Conservation (phyloP, 2,329 filamentous ascomycete genomes). For the Aspergillus japonicus region DNA sequence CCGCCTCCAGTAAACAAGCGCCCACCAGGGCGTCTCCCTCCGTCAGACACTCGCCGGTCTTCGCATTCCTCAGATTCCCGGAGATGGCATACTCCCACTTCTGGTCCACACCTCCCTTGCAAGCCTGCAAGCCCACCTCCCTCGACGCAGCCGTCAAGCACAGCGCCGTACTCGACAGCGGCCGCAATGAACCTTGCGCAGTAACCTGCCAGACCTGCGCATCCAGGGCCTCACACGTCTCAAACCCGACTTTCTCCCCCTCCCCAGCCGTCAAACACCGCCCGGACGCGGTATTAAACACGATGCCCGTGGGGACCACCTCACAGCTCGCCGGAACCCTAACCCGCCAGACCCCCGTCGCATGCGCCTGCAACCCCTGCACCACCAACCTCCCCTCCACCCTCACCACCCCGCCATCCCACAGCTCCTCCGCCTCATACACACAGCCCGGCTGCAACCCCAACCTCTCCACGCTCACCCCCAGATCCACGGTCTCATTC, state of each 20-base stretch:
- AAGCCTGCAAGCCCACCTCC: slow-evolving; percentile 16
- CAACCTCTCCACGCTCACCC: slow-evolving; percentile 36
- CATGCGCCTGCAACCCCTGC: slow-evolving; percentile 37
- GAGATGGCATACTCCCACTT: slow-evolving; percentile 47
- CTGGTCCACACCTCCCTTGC: slow-evolving; percentile 27
- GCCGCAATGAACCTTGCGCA: slow-evolving; percentile 37
- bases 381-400: slow-evolving; percentile 26
- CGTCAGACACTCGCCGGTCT: slow-evolving; percentile 40
- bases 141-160: slow-evolving; percentile 32
- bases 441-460: slow-evolving; percentile 34
- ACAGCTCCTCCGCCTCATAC: slow-evolving; percentile 44
- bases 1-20: slow-evolving; percentile 38
- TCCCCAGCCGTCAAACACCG: slow-evolving; percentile 43
- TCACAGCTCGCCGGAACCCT: slow-evolving; percentile 29
- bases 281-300: slow-evolving; percentile 51
- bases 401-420: slow-evolving; percentile 38
- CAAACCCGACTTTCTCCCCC: slow-evolving; percentile 32
- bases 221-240: slow-evolving; percentile 28
- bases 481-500: slow-evolving; percentile 26
- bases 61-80: slow-evolving; percentile 45
- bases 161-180: slow-evolving; percentile 34
- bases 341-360: slow-evolving; percentile 47
- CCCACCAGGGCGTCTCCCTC: slow-evolving; percentile 30
- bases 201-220: slow-evolving; percentile 46
- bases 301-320: slow-evolving; percentile 47